Evolutionary conservation across 2,329 filamentous ascomycete genomes (phyloP).

Genomic region (Apiospora phragmitis): DNA sequence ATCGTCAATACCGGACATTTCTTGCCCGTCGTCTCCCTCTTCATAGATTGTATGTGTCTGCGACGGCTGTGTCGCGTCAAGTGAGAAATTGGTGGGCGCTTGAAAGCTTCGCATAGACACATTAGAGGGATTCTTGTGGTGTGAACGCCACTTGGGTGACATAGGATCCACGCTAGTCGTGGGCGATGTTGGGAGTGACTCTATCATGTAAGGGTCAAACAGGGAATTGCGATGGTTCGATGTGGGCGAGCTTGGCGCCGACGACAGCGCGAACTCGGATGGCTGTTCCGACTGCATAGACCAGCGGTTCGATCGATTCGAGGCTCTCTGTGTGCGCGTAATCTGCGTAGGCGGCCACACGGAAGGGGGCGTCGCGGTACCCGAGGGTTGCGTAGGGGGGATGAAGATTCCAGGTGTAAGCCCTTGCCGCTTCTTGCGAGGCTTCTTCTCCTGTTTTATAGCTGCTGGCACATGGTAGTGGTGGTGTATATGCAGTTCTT

Average conservation of each 20-base stretch:
- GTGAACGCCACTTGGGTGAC: slow-evolving; percentile 57
- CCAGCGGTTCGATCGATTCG: slow-evolving; percentile 59
- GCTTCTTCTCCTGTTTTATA: slow-evolving; percentile 61
- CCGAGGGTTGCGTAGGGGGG: slow-evolving; percentile 42
- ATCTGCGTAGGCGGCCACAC: slow-evolving; percentile 39
- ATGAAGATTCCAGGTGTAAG: slow-evolving; percentile 64
- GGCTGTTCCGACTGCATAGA: slow-evolving; percentile 61
- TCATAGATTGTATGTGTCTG: slow-evolving; percentile 28
- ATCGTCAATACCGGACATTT: slow-evolving; percentile 32
- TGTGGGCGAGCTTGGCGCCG: slow-evolving; percentile 77
- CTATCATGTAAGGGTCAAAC: slow-evolving; percentile 72
- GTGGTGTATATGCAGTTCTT: slow-evolving; percentile 89
- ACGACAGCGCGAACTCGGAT: slow-evolving; percentile 68
- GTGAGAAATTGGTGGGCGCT: slow-evolving; percentile 27
- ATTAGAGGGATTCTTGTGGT: slow-evolving; percentile 58
- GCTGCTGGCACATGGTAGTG: slow-evolving; percentile 77
- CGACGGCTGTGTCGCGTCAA: slow-evolving; percentile 20
- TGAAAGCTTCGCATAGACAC: slow-evolving; percentile 53
- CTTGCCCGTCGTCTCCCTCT: slow-evolving; percentile 32
- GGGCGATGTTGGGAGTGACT: slow-evolving; percentile 77
- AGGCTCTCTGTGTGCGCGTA: slow-evolving; percentile 47
- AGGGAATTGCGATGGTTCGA: slow-evolving; percentile 73
- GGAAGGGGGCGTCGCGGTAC: slow-evolving; percentile 42
- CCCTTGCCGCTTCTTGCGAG: slow-evolving; percentile 72
- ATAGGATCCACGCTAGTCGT: slow-evolving; percentile 72